Conservation (phyloP, 805 yeast species). For the Kuraishia cidri region DNA sequence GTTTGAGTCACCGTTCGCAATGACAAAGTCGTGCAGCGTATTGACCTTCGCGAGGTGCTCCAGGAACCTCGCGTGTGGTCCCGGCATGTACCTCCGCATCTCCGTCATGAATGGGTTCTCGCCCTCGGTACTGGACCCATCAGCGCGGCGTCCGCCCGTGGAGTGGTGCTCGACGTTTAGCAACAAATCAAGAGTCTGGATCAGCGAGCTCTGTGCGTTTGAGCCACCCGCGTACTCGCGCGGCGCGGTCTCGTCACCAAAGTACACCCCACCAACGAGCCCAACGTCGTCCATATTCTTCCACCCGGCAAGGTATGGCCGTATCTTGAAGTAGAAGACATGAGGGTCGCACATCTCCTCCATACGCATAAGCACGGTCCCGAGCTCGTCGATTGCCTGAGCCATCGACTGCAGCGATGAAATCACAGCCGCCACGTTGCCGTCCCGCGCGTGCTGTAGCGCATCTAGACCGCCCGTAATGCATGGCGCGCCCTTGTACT, state of each 20-base stretch:
- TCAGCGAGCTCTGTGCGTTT: conserved; percentile 86
- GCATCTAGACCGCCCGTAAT: conserved; percentile 63
- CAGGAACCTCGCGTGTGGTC: conserved; percentile 70
- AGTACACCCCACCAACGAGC: conserved; percentile 66
- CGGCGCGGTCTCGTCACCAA: conserved; percentile 55
- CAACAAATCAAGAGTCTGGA: conserved; percentile 77
- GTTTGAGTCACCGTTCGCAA: conserved; percentile 23
- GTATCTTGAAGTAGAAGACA: conserved; percentile 72
- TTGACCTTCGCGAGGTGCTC: conserved; percentile 48
- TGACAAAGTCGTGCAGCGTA: conserved; percentile 57
- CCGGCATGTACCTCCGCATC: conserved; percentile 90
- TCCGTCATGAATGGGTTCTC: conserved; percentile 56
- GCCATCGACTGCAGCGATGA: conserved; percentile 55
- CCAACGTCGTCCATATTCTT: conserved; percentile 86
- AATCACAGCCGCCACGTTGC: conserved; percentile 31
- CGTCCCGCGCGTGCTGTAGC: conserved; percentile 41
- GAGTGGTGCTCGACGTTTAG: conserved; percentile 72
- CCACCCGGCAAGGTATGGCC: conserved; percentile 95
- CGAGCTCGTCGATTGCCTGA: conserved; percentile 64
- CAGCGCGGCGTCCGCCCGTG: conserved; percentile 40
- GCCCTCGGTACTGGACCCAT: conserved; percentile 4
- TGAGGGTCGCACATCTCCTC: conserved; percentile 95
- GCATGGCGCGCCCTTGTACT: conserved; percentile 69
- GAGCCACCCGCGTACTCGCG: conserved; percentile 79
- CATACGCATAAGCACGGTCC: conserved; percentile 68